Conservation (phyloP, 306 rosid genomes). For the Vigna trinervia region DNA sequence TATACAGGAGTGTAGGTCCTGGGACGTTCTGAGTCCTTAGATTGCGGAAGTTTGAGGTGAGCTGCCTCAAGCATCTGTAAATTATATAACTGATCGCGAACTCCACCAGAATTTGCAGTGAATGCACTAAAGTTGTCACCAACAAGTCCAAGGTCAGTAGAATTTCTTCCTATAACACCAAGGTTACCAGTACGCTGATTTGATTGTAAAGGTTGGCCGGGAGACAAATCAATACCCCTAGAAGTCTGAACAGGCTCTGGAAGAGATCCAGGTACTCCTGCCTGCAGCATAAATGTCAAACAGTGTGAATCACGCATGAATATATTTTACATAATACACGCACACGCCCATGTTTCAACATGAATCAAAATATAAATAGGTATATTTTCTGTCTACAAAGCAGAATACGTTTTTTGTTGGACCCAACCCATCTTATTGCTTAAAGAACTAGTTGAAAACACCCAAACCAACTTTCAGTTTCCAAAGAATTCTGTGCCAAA, state of each 20-base stretch:
- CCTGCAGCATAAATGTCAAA: conserved; percentile 53
- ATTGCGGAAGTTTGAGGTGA: conserved; percentile 71
- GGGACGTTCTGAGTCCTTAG: conserved; percentile 90
- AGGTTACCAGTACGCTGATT: conserved; percentile 72
- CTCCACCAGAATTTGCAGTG: conserved; percentile 56
- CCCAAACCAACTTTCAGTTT: too few species aligned
- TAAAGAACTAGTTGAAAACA: not conserved
- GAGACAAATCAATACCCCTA: conserved; percentile 79
- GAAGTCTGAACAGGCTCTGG: conserved; percentile 66
- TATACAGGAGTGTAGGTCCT: conserved; percentile 77
- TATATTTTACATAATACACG: not conserved
- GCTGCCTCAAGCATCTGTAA: conserved; percentile 90
- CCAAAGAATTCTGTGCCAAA: too few species aligned
- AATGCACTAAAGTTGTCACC: conserved; percentile 71
- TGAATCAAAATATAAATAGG: conserved; percentile 3
- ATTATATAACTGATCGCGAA: conserved; percentile 69
- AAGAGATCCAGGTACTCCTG: conserved; percentile 65
- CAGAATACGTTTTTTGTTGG: not conserved
- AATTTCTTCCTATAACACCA: conserved; percentile 88
- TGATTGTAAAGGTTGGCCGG: conserved; percentile 81
- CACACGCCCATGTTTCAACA: not conserved
- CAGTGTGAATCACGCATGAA: conserved; percentile 34
- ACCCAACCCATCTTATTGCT: conserved; percentile 6
- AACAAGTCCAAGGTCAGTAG: conserved; percentile 74
- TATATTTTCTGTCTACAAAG: not conserved